Evolutionary conservation across 2,329 filamentous ascomycete species (phyloP).

Genomic region (Elsinoe perseae): DNA sequence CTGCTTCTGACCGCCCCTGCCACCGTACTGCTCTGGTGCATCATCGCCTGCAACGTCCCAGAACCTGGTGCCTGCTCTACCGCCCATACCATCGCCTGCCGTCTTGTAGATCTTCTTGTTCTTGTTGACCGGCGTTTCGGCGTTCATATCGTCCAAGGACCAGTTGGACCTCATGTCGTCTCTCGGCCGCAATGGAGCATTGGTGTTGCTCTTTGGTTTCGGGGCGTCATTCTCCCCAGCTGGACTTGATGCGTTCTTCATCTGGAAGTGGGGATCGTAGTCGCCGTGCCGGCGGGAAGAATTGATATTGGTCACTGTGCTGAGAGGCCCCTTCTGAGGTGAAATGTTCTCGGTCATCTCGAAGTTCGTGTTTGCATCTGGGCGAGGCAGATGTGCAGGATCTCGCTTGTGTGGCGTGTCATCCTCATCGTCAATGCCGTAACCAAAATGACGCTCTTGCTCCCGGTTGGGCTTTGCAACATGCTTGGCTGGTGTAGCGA

Average conservation of each 20-base stretch:
- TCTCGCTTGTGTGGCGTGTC: conserved; percentile 53
- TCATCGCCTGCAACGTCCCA: conserved; percentile 51
- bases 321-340: conserved; percentile 44
- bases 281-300: conserved; percentile 65
- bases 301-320: conserved; percentile 66
- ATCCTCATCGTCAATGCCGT: conserved; percentile 63
- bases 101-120: conserved; percentile 32
- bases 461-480: conserved; percentile 56
- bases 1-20: conserved; percentile 24
- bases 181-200: neutral
- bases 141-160: conserved; percentile 1
- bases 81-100: conserved; percentile 53
- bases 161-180: conserved; percentile 13
- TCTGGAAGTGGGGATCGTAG: conserved; percentile 69
- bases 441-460: conserved; percentile 66
- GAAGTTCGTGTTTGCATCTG: conserved; percentile 75
- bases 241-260: conserved; percentile 52
- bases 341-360: conserved; percentile 70
- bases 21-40: conserved; percentile 26
- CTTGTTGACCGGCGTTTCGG: conserved; percentile 1
- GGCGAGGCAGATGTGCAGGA: conserved; percentile 60
- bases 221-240: conserved; percentile 43
- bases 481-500: conserved; percentile 72
- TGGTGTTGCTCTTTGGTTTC: conserved; percentile 8
- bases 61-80: conserved; percentile 40